Evolutionary conservation across 495 filamentous ascomycete species (phyloP), one percentile per base, ranked within the genome.

Genomic region (Penicillium herquei): DNA sequence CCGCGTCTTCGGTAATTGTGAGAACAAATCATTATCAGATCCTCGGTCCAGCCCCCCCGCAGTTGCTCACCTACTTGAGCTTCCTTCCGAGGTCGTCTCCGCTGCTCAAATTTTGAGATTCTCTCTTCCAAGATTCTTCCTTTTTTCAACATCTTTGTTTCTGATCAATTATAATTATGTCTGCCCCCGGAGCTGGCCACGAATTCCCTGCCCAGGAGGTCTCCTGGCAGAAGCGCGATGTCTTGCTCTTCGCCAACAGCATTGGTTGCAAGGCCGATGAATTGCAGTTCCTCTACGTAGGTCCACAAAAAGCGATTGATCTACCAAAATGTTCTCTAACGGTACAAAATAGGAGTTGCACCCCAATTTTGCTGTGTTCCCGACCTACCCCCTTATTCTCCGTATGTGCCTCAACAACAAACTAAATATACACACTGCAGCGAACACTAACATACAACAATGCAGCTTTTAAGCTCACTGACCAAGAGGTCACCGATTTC

Each of bases 251-350:
- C 67, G 91, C 91, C 35, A 87, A 90, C 71, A 90, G 86, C 72
- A 92, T 96, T 65, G 91, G 92, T 14, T 83, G 81, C 68, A 92
- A 84, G 47, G 78, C 80, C n/a, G 84, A 96, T 53, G 91, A 96
- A 76, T 80, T 96, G 59, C 91, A 95, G 61, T 96, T 95, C 67
- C 84, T 95, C 70, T 96, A 91, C 56, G 90, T 92, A 77, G n/a
- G 55, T 34, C 10, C 21, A 26, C 21, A 26, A 26, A 12, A 13
- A 18, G 39, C 12, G 37, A 14, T 16, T 8, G 13, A 26, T 18
- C 16, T 18, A 35, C 81, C 61, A 10, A 8, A 18, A 6, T 13
- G 14, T 21, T 34, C n/a, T 32, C 57, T 35, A 51, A 52, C 30
- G 12, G n/a, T 3, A 39, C 49, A 6, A 43, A 46, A 31, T 37